Percentiles rank a stretch among this genome's conserved stretches.
These are phyloP conservation scores for Metschnikowia shivogae DNA, from an alignment of 805 yeast species.

Conservation along the genomic window DNA sequence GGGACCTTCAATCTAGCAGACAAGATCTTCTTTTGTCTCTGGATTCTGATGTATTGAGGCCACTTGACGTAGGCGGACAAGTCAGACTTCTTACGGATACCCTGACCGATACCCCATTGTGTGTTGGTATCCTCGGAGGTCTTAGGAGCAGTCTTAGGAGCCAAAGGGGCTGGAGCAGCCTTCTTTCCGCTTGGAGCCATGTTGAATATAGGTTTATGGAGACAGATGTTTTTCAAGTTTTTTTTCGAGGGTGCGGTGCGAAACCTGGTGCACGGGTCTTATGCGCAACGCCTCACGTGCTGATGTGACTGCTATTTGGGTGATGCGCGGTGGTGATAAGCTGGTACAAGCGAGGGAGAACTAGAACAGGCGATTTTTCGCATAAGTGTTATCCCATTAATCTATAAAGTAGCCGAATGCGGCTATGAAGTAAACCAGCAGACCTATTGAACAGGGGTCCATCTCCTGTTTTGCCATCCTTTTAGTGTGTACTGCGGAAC, in stretches of 20 bases:
- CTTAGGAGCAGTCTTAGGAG: slow-evolving; percentile 51
- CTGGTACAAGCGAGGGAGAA: too few species aligned
- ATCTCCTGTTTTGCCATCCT: slow-evolving; percentile 18
- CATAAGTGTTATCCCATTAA: not conserved
- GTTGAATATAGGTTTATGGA: slow-evolving; percentile 12
- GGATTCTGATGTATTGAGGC: slow-evolving; percentile 98
- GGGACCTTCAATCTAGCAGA: slow-evolving; percentile 97
- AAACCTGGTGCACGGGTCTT: slow-evolving; percentile 13
- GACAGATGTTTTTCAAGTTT: slow-evolving; percentile 1
- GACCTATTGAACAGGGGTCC: slow-evolving; percentile 6
- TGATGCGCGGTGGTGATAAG: too few species aligned
- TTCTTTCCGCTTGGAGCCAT: slow-evolving; percentile 57
- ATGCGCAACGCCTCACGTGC: slow-evolving; percentile 6
- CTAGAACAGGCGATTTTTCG: too few species aligned
- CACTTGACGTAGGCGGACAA: slow-evolving; percentile 96
- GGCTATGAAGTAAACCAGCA: not conserved
- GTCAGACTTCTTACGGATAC: slow-evolving; percentile 93
- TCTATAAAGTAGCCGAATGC: slow-evolving; percentile 2
- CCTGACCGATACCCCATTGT: slow-evolving; percentile 96
- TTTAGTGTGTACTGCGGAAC: slow-evolving; percentile 18
- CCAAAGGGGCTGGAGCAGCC: slow-evolving; percentile 98
- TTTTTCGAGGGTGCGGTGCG: slow-evolving; percentile 8
- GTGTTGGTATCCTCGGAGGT: slow-evolving; percentile 36
- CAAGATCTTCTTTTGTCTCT: slow-evolving; percentile 98
- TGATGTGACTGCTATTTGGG: slow-evolving; percentile 9